These are phyloP conservation scores for Ceratobasidium sp. DNA, from an alignment of 1,284 basidiomycete species.

Conservation along the genomic window DNA sequence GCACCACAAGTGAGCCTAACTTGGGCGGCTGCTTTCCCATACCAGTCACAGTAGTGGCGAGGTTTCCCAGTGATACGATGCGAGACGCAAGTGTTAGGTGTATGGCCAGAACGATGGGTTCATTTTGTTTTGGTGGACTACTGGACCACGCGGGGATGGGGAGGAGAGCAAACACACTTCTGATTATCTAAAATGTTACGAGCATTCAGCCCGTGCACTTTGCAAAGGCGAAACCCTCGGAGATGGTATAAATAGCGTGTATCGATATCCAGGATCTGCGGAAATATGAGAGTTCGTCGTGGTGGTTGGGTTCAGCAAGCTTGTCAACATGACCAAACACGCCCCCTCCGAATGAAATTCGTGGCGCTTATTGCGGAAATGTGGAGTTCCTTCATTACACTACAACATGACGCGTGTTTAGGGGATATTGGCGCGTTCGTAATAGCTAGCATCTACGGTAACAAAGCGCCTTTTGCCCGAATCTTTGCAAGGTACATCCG, in stretches of 20 bases:
- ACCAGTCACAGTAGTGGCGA: neutral
- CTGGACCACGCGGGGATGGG: no score
- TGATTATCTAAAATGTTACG: no score
- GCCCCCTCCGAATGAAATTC: neutral
- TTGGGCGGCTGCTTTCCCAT: neutral
- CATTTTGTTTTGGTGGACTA: no score
- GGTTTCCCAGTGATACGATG: neutral
- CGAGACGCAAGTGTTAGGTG: neutral
- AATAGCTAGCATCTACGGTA: conserved; percentile 6
- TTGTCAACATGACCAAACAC: no score
- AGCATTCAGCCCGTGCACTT: no score
- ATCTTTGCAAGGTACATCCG: conserved; percentile 74
- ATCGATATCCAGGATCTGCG: no score
- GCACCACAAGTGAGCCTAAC: conserved; percentile 3
- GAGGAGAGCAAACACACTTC: no score
- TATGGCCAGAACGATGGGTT: neutral
- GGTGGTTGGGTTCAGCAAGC: no score
- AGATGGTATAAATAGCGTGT: no score
- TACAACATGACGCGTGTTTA: neutral
- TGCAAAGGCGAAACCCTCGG: no score
- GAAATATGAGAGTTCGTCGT: no score
- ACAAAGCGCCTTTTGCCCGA: conserved; percentile 53
- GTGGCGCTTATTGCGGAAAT: neutral
- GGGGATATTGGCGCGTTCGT: neutral
- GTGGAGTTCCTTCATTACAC: neutral